These are phyloP conservation scores for Flaveria linearis DNA, from an alignment of 129 eudicot genomes.

Conservation along the genomic window DNA sequence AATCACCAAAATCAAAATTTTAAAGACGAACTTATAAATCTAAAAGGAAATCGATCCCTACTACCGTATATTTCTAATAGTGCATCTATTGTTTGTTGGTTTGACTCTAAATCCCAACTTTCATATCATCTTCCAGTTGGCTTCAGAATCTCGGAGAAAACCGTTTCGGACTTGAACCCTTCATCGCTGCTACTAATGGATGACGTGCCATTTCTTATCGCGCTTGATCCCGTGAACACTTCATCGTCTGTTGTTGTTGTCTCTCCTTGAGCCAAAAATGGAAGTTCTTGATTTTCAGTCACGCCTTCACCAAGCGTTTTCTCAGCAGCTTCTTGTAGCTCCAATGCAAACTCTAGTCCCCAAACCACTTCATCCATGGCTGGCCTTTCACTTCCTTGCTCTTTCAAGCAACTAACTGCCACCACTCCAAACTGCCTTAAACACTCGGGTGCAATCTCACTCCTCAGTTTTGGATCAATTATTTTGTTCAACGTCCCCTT, in stretches of 20 bases:
- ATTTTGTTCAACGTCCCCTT: constrained; percentile 24
- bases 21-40: not conserved
- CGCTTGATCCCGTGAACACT: constrained; percentile 22
- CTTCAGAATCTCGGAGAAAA: constrained; percentile 39
- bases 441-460: constrained; percentile 27
- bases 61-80: not conserved
- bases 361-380: constrained; percentile 38
- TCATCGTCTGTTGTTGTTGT: constrained; percentile 26
- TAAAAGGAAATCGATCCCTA: too few relatives aligned
- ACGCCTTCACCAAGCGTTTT: not conserved
- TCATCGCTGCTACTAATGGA: constrained; percentile 18
- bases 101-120: constrained; percentile 2
- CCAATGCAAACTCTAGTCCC: constrained; percentile 34
- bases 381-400: constrained; percentile 26
- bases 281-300: constrained; percentile 14
- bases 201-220: constrained; percentile 16
- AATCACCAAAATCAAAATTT: not conserved
- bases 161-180: constrained; percentile 34
- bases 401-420: constrained; percentile 33
- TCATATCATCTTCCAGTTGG: constrained; percentile 26
- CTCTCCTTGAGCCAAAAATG: constrained; percentile 26
- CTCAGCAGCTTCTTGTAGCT: constrained; percentile 34
- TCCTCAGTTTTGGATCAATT: constrained; percentile 30
- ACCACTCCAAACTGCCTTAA: constrained; percentile 40
- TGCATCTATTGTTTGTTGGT: not conserved